These are phyloP conservation scores for Nannochloropsis oceanica DNA, from an alignment of 108 stramenopile species.

Conservation along the genomic window DNA sequence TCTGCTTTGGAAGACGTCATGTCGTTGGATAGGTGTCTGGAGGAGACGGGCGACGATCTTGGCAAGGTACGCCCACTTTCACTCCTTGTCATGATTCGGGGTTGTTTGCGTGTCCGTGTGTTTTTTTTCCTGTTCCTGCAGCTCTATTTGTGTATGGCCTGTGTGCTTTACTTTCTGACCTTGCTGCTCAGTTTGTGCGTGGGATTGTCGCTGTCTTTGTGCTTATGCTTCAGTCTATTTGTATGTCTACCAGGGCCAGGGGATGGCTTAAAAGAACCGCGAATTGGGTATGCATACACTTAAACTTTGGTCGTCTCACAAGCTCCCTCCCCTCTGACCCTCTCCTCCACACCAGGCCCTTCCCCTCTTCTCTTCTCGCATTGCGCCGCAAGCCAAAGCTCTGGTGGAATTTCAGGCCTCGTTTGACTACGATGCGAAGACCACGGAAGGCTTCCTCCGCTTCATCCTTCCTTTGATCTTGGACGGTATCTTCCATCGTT, in stretches of 20 bases:
- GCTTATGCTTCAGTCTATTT: no score
- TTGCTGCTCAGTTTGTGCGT: no score
- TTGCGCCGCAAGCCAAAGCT: conserved; percentile 56
- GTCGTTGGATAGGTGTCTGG: conserved; percentile 8
- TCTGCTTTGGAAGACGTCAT: conserved; percentile 76
- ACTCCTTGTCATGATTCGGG: neutral
- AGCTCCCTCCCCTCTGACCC: neutral
- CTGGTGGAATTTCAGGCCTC: conserved; percentile 58
- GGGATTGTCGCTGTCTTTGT: no score
- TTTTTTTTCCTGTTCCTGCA: no score
- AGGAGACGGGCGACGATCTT: conserved; percentile 23
- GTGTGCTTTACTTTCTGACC: no score
- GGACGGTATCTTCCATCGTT: conserved; percentile 56
- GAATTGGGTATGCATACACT: no score
- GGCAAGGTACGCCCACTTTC: neutral
- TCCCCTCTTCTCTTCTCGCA: conserved; percentile 43
- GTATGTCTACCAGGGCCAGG: no score
- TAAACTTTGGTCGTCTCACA: no score
- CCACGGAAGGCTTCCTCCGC: conserved; percentile 53
- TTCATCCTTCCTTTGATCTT: conserved; percentile 71
- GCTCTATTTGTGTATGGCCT: no score
- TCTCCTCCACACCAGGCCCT: neutral
- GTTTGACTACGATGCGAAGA: conserved; percentile 40
- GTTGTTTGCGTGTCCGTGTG: no score
- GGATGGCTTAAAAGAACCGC: no score